Evolutionary conservation across 371 early-diverging fungal genomes (phyloP).

Genomic region (Mortierella sp.): DNA sequence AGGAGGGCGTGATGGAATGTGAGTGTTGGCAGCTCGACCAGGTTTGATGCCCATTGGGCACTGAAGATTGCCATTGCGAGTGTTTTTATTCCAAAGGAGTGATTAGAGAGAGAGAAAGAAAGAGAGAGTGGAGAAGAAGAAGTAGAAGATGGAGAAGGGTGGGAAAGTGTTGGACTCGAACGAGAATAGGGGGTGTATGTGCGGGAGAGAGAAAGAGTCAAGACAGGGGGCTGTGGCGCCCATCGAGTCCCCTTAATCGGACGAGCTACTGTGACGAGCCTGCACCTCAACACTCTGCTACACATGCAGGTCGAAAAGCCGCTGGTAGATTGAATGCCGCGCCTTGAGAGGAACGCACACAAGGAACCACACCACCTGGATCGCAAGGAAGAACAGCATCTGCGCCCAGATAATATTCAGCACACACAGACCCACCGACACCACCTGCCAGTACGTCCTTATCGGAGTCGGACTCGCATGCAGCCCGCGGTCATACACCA

Average conservation of each 20-base stretch:
- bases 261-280: too few relatives aligned
- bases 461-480: slow-evolving; percentile 13
- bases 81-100: not conserved
- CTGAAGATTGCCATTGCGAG: slow-evolving; percentile 33
- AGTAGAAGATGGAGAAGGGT: not conserved
- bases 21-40: slow-evolving; percentile 50
- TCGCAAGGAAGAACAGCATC: slow-evolving; percentile 25
- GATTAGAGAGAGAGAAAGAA: not conserved
- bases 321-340: slow-evolving; percentile 28
- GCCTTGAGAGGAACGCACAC: slow-evolving; percentile 22
- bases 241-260: not conserved
- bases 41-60: slow-evolving; percentile 46
- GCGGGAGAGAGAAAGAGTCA: not conserved
- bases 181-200: not conserved
- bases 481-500: slow-evolving; percentile 19
- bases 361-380: slow-evolving; percentile 41
- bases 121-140: not conserved
- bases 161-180: not conserved
- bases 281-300: not conserved
- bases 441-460: slow-evolving; percentile 30
- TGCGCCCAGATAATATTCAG: slow-evolving; percentile 32
- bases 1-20: slow-evolving; percentile 48
- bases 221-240: not conserved
- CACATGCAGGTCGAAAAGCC: slow-evolving; percentile 33
- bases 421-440: slow-evolving; percentile 19